phyloP scores from a whole-genome alignment of 192 early-diverging fungal genomes.

The Jimgerdemannia flammicorona region DNA sequence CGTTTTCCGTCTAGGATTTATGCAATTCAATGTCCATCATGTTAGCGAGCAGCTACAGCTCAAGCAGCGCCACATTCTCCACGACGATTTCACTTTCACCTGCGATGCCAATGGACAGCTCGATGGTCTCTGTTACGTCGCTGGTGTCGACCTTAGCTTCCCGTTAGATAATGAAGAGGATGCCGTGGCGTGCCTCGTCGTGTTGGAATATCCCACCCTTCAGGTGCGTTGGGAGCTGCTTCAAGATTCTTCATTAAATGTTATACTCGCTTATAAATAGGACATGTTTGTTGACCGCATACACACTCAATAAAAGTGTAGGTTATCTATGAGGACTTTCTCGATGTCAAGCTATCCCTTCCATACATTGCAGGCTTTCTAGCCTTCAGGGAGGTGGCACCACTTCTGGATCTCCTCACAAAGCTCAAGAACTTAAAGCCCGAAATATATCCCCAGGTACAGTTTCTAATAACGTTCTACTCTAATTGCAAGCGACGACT shows the following conservation, averaged over 20 bases:
- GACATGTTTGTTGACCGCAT: background rate
- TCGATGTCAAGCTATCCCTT: constrained; percentile 52
- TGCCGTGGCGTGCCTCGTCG: constrained; percentile 72
- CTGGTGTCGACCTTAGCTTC: constrained; percentile 79
- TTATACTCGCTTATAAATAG: background rate
- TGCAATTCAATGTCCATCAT: too few relatives aligned
- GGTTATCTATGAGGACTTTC: constrained; percentile 61
- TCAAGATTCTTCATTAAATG: constrained; percentile 1
- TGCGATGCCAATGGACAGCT: background rate
- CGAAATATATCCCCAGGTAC: constrained; percentile 65
- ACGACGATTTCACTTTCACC: too few relatives aligned
- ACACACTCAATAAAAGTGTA: background rate
- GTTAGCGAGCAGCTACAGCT: too few relatives aligned
- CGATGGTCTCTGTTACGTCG: constrained; percentile 50
- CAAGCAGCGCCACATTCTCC: too few relatives aligned
- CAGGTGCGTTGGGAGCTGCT: constrained; percentile 27
- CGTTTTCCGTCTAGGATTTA: too few relatives aligned
- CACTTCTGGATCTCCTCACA: constrained; percentile 53
- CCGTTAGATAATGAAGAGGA: constrained; percentile 40
- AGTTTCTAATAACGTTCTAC: constrained; percentile 1
- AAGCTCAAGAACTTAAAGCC: constrained; percentile 44
- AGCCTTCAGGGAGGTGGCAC: constrained; percentile 84
- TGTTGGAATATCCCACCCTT: constrained; percentile 67
- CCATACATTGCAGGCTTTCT: constrained; percentile 91
- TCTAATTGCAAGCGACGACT: too few relatives aligned